A percentile compares a stretch with the other conserved stretches of the same genome.
These are phyloP conservation scores for Bisporella sp. DNA, from an alignment of 2,329 filamentous ascomycete species.

Conservation along the genomic window DNA sequence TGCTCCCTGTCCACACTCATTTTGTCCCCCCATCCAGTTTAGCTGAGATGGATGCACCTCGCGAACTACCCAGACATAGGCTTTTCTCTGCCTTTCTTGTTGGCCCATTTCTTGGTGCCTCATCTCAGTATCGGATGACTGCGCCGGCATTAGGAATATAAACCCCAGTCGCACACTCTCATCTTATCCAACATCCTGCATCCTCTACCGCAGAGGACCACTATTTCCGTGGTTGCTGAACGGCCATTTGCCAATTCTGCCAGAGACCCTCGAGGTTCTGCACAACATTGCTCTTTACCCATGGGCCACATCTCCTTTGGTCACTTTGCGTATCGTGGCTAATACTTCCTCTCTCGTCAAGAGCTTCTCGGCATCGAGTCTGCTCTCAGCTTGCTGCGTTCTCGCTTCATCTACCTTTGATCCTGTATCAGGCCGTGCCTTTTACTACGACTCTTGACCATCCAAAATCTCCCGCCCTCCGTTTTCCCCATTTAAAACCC, in stretches of 20 bases:
- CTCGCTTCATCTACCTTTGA: constrained; percentile 1
- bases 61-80: constrained; percentile 15
- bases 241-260: constrained; percentile 23
- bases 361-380: constrained; percentile 4
- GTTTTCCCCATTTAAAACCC: constrained; percentile 10
- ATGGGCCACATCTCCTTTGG: constrained; percentile 12
- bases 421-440: constrained; percentile 11
- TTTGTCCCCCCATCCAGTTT: constrained; percentile 18
- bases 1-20: constrained; percentile 16
- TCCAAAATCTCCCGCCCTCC: constrained; percentile 11
- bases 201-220: constrained; percentile 21
- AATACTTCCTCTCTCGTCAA: constrained; percentile 16
- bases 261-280: constrained; percentile 13
- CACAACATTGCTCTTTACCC: constrained; percentile 19
- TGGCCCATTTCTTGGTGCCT: constrained; percentile 19
- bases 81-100: constrained; percentile 11
- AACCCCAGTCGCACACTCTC: constrained; percentile 23
- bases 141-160: constrained; percentile 20
- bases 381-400: background rate
- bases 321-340: constrained; percentile 5
- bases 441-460: constrained; percentile 11
- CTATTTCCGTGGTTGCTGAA: constrained; percentile 16
- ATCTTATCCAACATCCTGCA: constrained; percentile 21
- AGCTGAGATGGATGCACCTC: constrained; percentile 24
- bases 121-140: constrained; percentile 27